These are phyloP conservation scores for Hypoxylon fragiforme DNA, from an alignment of 495 filamentous ascomycete species.

Conservation along the genomic window DNA sequence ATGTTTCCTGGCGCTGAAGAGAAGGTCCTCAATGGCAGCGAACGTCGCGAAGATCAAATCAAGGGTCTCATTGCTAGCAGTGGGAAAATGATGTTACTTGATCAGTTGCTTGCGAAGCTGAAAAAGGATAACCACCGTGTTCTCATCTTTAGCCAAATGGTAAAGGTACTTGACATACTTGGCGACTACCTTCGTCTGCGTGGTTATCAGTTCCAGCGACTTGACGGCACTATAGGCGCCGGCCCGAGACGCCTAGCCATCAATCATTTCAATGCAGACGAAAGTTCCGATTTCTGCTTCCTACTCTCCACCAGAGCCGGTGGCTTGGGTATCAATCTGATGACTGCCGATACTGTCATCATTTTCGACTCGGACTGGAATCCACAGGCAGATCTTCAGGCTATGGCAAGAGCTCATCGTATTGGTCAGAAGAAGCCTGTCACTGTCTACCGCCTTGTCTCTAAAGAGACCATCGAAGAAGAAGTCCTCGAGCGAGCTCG, in stretches of 20 bases:
- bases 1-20: conserved; percentile 95
- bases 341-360: conserved; percentile 98
- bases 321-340: conserved; percentile 96
- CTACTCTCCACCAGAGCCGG: conserved; percentile 93
- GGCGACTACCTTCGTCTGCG: conserved; percentile 89
- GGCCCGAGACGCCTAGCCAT: conserved; percentile 85
- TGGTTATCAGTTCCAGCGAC: conserved; percentile 86
- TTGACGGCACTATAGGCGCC: conserved; percentile 93
- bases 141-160: conserved; percentile 99
- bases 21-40: conserved; percentile 73
- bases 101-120: conserved; percentile 87
- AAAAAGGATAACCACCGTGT: conserved; percentile 92
- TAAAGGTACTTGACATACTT: conserved; percentile 95
- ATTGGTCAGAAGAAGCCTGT: conserved; percentile 97
- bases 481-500: conserved; percentile 93
- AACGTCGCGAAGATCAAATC: conserved; percentile 81
- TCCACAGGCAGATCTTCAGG: conserved; percentile 95
- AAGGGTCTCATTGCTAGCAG: conserved; percentile 92
- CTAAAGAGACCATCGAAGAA: conserved; percentile 97
- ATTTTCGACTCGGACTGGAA: conserved; percentile 99
- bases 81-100: conserved; percentile 98
- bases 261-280: conserved; percentile 95
- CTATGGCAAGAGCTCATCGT: conserved; percentile 96
- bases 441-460: conserved; percentile 91
- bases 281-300: conserved; percentile 94